Evolutionary conservation across 345 rosid species (phyloP).

Genomic region (Syzygium aqueum): DNA sequence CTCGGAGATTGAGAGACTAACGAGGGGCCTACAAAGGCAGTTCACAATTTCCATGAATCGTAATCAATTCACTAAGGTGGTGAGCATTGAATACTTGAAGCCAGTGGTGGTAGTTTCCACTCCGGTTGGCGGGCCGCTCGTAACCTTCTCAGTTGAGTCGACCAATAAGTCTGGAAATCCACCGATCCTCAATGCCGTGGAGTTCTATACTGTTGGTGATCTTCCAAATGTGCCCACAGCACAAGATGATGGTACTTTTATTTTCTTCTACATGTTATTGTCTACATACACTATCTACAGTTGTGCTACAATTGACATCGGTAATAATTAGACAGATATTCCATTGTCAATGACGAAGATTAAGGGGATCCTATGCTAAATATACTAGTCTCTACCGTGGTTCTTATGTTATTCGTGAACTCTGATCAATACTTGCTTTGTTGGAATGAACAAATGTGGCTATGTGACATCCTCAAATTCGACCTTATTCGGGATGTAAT

Average conservation of each 20-base stretch:
- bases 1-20: slow-evolving; percentile 12
- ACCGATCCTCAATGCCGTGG: background rate
- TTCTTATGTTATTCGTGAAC: too few relatives aligned
- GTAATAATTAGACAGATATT: too few relatives aligned
- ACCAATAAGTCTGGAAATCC: background rate
- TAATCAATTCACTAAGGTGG: too few relatives aligned
- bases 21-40: slow-evolving; percentile 1
- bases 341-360: background rate
- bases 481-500: too few relatives aligned
- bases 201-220: background rate
- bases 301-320: too few relatives aligned
- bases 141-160: background rate
- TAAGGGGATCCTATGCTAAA: background rate
- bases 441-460: too few relatives aligned
- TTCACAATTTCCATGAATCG: too few relatives aligned
- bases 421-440: too few relatives aligned
- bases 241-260: background rate
- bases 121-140: background rate
- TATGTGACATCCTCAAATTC: too few relatives aligned
- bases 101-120: background rate
- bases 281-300: background rate
- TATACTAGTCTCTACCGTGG: too few relatives aligned
- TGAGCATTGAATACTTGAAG: background rate
- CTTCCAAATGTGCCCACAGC: background rate
- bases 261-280: background rate